Percentiles rank a stretch among this genome's conserved stretches.
phyloP scores from a whole-genome alignment of 208 protist genomes.

The Acanthamoeba triangularis region DNA sequence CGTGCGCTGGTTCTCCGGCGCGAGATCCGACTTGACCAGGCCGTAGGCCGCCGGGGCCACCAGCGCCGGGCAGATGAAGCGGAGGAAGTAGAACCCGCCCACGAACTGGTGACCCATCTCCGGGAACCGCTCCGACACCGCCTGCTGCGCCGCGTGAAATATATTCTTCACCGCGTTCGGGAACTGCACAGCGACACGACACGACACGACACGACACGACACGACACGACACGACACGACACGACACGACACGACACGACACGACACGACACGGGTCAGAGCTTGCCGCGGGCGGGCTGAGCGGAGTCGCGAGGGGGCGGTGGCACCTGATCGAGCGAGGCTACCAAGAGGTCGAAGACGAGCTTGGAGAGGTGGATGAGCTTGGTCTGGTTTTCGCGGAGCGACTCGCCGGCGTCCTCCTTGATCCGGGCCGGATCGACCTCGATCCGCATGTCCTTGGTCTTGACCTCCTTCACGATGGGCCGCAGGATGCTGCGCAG shows the following conservation, averaged over 20 bases:
- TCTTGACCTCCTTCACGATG: conserved; percentile 33
- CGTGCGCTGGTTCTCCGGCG: conserved; percentile 42
- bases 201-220: not conserved
- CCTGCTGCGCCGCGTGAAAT: conserved; percentile 26
- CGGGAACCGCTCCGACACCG: conserved; percentile 31
- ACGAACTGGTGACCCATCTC: conserved; percentile 67
- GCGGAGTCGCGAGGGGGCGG: not conserved
- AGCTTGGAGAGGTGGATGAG: not conserved
- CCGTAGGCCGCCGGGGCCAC: conserved; percentile 40
- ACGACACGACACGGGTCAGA: not conserved
- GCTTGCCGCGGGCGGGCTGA: not conserved
- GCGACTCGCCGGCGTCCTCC: not conserved
- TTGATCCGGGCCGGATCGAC: conserved; percentile 27
- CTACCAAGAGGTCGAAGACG: conserved; percentile 33
- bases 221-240: too few species aligned
- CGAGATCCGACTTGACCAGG: not conserved
- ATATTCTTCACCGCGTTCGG: conserved; percentile 16
- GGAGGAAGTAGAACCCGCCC: conserved; percentile 66
- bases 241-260: not conserved
- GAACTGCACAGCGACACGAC: not conserved
- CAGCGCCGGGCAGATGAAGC: conserved; percentile 58
- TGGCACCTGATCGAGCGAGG: conserved; percentile 17
- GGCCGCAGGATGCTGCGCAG: conserved; percentile 24
- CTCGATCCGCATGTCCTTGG: conserved; percentile 20
- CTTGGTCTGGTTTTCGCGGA: not conserved